These are phyloP conservation scores for Catharanthus roseus DNA, from an alignment of 257 asterid species.

Conservation along the genomic window DNA sequence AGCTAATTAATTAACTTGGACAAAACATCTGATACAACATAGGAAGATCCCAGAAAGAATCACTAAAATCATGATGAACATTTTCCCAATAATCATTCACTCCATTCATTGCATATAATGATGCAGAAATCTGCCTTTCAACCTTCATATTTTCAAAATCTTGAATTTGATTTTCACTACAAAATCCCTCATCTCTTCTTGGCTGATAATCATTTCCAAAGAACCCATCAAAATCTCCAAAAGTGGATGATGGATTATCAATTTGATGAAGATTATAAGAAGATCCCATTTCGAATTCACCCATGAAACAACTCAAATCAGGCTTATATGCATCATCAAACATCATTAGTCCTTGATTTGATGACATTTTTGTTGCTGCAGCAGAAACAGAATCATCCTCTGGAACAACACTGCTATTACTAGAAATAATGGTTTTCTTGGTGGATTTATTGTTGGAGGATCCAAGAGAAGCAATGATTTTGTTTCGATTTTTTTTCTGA, in stretches of 20 bases:
- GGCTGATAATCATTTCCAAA: slow-evolving; percentile 25
- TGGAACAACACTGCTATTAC: too few species aligned
- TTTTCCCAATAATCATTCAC: slow-evolving; percentile 57
- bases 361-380: background rate
- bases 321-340: slow-evolving; percentile 52
- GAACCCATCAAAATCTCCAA: slow-evolving; percentile 29
- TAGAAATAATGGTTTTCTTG: slow-evolving; percentile 15
- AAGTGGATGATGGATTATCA: slow-evolving; percentile 7
- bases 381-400: too few species aligned
- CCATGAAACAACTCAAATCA: slow-evolving; percentile 41
- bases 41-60: slow-evolving; percentile 63
- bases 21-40: slow-evolving; percentile 61
- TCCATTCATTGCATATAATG: slow-evolving; percentile 65
- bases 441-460: slow-evolving; percentile 5
- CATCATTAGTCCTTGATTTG: background rate
- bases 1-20: slow-evolving; percentile 40
- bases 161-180: slow-evolving; percentile 25
- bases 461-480: slow-evolving; percentile 22
- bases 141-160: slow-evolving; percentile 56
- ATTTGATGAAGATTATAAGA: slow-evolving; percentile 20
- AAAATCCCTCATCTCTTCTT: slow-evolving; percentile 11
- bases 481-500: slow-evolving; percentile 51
- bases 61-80: slow-evolving; percentile 35
- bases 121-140: slow-evolving; percentile 68
- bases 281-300: slow-evolving; percentile 30